A percentile compares a stretch with the other conserved stretches of the same genome.
These are phyloP conservation scores for Cyberlindnera euphorbiae DNA, from an alignment of 805 yeast genomes.

Conservation along the genomic window DNA sequence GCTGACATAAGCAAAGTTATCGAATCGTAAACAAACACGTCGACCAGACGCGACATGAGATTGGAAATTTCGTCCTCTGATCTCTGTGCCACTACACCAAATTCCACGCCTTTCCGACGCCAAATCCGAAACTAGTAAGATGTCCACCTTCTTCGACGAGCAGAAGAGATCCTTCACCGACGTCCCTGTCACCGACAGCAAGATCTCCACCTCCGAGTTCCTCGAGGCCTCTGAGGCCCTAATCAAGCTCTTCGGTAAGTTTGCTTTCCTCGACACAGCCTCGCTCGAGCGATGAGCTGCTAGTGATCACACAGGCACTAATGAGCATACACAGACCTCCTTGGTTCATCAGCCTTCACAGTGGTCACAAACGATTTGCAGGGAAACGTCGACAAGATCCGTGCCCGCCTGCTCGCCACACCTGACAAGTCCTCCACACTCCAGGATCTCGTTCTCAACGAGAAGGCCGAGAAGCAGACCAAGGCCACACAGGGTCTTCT, in stretches of 20 bases:
- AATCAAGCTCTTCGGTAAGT: slow-evolving; percentile 69
- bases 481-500: slow-evolving; percentile 87
- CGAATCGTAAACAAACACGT: no score
- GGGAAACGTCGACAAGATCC: slow-evolving; percentile 77
- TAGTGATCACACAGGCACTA: no score
- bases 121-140: slow-evolving; percentile 20
- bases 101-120: no score
- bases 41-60: no score
- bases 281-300: no score
- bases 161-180: slow-evolving; percentile 71
- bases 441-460: slow-evolving; percentile 73
- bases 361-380: slow-evolving; percentile 86
- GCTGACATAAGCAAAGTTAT: no score
- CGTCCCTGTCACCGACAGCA: slow-evolving; percentile 58
- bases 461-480: slow-evolving; percentile 57
- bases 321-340: slow-evolving; percentile 53
- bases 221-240: slow-evolving; percentile 81
- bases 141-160: slow-evolving; percentile 79
- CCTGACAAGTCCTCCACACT: slow-evolving; percentile 64
- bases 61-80: no score
- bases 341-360: slow-evolving; percentile 80
- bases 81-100: no score
- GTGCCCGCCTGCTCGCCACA: slow-evolving; percentile 57
- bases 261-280: no score
- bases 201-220: slow-evolving; percentile 70